Percentiles rank a stretch among this genome's conserved stretches.
Conservation (phyloP, 495 filamentous ascomycete genomes). For the Aspergillus coremiiformis region DNA sequence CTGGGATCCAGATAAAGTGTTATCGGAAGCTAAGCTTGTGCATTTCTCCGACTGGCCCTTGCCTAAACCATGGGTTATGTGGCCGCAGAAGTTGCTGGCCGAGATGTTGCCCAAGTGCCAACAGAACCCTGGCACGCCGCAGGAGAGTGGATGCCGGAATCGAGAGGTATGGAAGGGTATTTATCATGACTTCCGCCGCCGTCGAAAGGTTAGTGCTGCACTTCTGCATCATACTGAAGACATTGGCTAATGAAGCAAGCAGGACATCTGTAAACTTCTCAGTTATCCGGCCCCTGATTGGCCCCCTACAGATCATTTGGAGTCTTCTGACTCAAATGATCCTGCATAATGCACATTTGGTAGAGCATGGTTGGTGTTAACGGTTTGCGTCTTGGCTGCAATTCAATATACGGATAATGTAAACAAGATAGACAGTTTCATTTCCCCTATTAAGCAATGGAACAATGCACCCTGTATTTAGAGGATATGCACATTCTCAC, state of each 20-base stretch:
- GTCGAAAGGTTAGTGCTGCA: slow-evolving; percentile 46
- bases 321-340: background rate
- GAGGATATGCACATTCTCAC: background rate
- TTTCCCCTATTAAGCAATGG: background rate
- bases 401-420: no score
- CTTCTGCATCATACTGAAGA: background rate
- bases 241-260: background rate
- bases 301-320: slow-evolving; percentile 12
- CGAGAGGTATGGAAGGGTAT: slow-evolving; percentile 63
- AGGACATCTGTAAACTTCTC: slow-evolving; percentile 44
- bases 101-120: slow-evolving; percentile 55
- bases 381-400: background rate
- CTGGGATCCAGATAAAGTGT: slow-evolving; percentile 61
- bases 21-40: slow-evolving; percentile 63
- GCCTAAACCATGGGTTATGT: slow-evolving; percentile 71
- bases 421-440: background rate
- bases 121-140: slow-evolving; percentile 35
- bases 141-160: slow-evolving; percentile 51
- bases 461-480: background rate
- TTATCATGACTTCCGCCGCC: slow-evolving; percentile 58
- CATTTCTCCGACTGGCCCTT: slow-evolving; percentile 80
- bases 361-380: background rate
- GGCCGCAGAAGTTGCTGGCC: slow-evolving; percentile 45
- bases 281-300: slow-evolving; percentile 42
- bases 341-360: background rate